Conservation (phyloP, 257 asterid genomes). For the Solanum rostratum region DNA sequence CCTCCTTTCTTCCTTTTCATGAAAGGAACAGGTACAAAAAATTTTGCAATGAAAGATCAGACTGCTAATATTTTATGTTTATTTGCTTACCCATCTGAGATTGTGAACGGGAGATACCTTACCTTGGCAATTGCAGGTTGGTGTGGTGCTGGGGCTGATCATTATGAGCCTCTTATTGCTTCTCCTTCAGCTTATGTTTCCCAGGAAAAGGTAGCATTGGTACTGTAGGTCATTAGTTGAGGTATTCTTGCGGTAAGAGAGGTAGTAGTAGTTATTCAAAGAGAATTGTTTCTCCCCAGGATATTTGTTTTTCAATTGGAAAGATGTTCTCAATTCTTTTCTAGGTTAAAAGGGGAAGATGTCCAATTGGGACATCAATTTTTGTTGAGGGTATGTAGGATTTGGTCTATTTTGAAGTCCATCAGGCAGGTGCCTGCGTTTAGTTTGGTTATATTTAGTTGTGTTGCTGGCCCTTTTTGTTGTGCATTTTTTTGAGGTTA, state of each 20-base stretch:
- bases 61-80: not conserved
- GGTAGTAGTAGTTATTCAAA: not conserved
- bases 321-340: constrained; percentile 23
- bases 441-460: not conserved
- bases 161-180: constrained; percentile 90
- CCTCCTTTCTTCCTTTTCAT: constrained; percentile 88
- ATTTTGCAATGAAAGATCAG: not conserved
- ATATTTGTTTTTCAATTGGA: not conserved
- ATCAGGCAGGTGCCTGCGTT: not conserved
- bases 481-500: constrained; percentile 11
- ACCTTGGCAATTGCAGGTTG: constrained; percentile 43
- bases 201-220: constrained; percentile 82
- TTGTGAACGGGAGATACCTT: not conserved
- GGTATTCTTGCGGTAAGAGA: constrained; percentile 11
- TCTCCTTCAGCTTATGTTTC: constrained; percentile 41
- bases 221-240: constrained; percentile 33
- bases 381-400: not conserved
- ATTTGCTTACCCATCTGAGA: not conserved
- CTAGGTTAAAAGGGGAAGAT: not conserved
- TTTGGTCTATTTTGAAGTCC: not conserved
- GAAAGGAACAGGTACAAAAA: constrained; percentile 82
- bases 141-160: constrained; percentile 97
- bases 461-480: not conserved
- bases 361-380: not conserved
- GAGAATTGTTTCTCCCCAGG: not conserved